Base-by-base conservation (phyloP, 768 basidiomycete genomes). In the Gyrodon lividus region DNA sequence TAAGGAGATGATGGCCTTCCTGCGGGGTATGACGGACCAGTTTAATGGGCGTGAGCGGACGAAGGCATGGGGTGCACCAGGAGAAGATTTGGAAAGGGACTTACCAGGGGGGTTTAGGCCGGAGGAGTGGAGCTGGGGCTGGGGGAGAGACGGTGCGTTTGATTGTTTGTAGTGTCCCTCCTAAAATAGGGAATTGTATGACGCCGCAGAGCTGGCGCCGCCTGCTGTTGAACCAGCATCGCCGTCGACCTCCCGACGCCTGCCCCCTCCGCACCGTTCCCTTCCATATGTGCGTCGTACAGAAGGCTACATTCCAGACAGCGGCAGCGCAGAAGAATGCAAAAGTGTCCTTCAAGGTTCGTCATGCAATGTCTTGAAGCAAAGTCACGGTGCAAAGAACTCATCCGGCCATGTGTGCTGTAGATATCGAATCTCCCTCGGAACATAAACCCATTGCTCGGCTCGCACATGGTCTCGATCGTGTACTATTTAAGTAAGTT, bases 401-500 rank as follows among this genome's bases (percentile, higher is more conserved):
- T 2, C 19, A 8, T 33, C 26, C 2, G 6, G 42, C 6, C 6
- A n/a, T 28, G 26, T 17, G 28, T 43, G 28, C 10, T 10, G 9
- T 59, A 84, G 82, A 83, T 55, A 54, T 83, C 14, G 48, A 63
- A 10, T 72, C 78, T 3, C 66, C 70, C 6, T 68, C 71, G 1
- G 61, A 74, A 24, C 77, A 82, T 20, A 72, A 76, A 30, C 80
- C 81, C 6, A 74, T 93, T 19, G 81, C 89, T 1, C 72, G 63
- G 3, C 77, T 94, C 5, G 74, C 82, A 0, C 86, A 87, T 56
- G 80, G 81, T 10, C 72, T 93, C 6, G 80, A 84, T 35, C 76
- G 86, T 4, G 86, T 86, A 0, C 70, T 92, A 33, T 89, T 89
- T 76, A 90, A 85, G 87, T 89, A 62, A 43, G 81, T 74, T 6